A percentile compares a stretch with the other conserved stretches of the same genome.
Evolutionary conservation across 441 rosid genomes (phyloP).

Genomic region (Erodium moschatum): DNA sequence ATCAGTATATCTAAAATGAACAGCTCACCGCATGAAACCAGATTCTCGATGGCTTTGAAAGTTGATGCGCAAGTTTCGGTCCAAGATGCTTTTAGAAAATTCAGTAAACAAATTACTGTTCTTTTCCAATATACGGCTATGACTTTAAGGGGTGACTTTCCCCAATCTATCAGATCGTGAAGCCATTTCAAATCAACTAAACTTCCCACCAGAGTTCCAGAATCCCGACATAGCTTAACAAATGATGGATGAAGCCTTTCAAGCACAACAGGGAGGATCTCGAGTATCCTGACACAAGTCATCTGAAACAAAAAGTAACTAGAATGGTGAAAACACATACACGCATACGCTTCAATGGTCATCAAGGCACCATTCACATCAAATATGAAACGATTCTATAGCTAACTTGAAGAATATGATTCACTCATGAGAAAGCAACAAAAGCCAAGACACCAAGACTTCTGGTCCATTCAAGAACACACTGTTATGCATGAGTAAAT

Average conservation of each 20-base stretch:
- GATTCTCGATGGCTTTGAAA: conserved; percentile 47
- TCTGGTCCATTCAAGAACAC: not conserved
- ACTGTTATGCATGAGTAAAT: not conserved
- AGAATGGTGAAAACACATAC: conserved; percentile 4
- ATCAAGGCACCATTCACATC: conserved; percentile 1
- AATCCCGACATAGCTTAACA: conserved; percentile 25
- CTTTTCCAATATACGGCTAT: conserved; percentile 82
- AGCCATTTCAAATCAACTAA: conserved; percentile 65
- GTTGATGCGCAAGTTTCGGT: conserved; percentile 32
- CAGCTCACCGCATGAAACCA: conserved; percentile 59
- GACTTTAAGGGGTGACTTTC: conserved; percentile 81
- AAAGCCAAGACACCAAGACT: not conserved
- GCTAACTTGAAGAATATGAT: conserved; percentile 3
- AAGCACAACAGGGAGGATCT: conserved; percentile 70
- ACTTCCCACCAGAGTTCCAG: conserved; percentile 31
- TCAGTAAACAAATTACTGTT: conserved; percentile 52
- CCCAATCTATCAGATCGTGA: conserved; percentile 90
- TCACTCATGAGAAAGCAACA: not conserved
- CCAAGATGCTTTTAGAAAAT: conserved; percentile 42
- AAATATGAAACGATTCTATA: not conserved
- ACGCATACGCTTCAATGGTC: not conserved
- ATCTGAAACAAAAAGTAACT: conserved; percentile 46
- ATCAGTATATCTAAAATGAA: conserved; percentile 6
- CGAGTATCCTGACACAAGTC: conserved; percentile 90
- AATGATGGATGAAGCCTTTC: conserved; percentile 43